Evolutionary conservation across 164 flowering plant species (phyloP), one percentile per base, ranked within the genome.

Genomic region (Chimonanthus salicifolius): DNA sequence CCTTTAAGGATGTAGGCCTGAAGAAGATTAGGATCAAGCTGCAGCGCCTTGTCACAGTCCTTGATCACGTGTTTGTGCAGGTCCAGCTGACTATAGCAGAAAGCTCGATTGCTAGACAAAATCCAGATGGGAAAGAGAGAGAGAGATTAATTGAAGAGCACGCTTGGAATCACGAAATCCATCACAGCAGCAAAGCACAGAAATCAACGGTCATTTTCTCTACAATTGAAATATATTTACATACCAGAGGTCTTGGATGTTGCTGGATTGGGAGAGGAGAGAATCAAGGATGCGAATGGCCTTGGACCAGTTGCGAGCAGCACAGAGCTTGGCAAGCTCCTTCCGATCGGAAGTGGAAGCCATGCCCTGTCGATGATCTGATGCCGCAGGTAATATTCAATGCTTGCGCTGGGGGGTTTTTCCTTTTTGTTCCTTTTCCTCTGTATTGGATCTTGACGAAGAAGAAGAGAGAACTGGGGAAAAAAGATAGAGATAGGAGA

Each of bases 201-300:
- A 51, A 10, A 51, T 11, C 60, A 10, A 54, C 60, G 4, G 60
- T 51, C 58, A 51, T 51, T 7, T 51, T 51, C 13, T 7, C 7
- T 7, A 51, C 58, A 51, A 33, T 33, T 33, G 33, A 33, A 33
- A 33, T 15, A 8, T 7, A 11, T 6, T 7, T 7, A 13, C 2
- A 10, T n/a, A 94, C 99, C 99, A 95, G 82, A 95, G 80, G 82
- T 95, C 99, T 77, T 90, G 96, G 64, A 89, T 83, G 71, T 74
- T 51, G 80, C 76, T 86, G 11, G 94, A 89, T 50, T 83, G 85
- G n/a, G 92, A 75, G 77, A 95, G 84, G 74, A 95, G 85, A 16
- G 97, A 90, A 78, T 95, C 98, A 79, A 95, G 98, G 58, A 92
- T 73, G 76, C 99, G 96, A 71, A 95, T 95, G 15, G 99, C 99